A percentile compares a stretch with the other conserved stretches of the same genome.
Evolutionary conservation across 208 protist species (phyloP).

Genomic region (Crithidia thermophila): DNA sequence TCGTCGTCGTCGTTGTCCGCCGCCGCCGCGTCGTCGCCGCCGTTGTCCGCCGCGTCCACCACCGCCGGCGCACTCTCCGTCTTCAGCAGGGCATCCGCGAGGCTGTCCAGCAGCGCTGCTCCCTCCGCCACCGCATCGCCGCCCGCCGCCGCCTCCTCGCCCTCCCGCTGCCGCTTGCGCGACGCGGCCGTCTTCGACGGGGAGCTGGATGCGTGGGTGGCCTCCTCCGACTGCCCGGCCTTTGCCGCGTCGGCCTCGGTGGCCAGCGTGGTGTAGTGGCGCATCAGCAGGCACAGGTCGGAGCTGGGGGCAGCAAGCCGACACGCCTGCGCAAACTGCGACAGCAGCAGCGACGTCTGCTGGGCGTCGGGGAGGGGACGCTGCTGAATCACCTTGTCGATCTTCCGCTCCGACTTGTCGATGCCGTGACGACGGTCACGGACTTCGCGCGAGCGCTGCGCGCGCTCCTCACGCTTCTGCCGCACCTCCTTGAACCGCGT

Average conservation of each 20-base stretch:
- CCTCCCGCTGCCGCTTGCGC: conserved; percentile 20
- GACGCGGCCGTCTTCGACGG: conserved; percentile 8
- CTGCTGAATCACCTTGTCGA: conserved; percentile 51
- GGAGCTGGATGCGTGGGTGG: conserved; percentile 13
- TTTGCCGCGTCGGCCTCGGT: background rate
- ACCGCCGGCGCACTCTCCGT: conserved; percentile 49
- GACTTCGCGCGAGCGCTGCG: conserved; percentile 50
- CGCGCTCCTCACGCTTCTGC: conserved; percentile 56
- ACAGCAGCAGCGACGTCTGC: conserved; percentile 60
- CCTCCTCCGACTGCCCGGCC: background rate
- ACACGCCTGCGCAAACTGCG: conserved; percentile 77
- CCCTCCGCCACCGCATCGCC: conserved; percentile 15
- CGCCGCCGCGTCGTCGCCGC: conserved; percentile 32
- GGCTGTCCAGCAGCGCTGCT: conserved; percentile 33
- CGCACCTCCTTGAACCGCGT: conserved; percentile 61
- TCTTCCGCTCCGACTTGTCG: conserved; percentile 45
- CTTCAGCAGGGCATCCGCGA: conserved; percentile 58
- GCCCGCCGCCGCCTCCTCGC: conserved; percentile 4
- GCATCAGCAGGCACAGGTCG: conserved; percentile 77
- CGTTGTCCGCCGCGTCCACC: conserved; percentile 34
- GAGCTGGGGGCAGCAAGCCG: conserved; percentile 62
- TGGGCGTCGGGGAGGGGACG: conserved; percentile 44
- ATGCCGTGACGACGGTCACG: conserved; percentile 70
- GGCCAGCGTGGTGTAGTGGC: conserved; percentile 35
- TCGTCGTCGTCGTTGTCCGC: conserved; percentile 37